Percentiles rank a stretch among this genome's conserved stretches.
phyloP scores from a whole-genome alignment of 768 basidiomycete genomes.

The Termitomyces sp. region DNA sequence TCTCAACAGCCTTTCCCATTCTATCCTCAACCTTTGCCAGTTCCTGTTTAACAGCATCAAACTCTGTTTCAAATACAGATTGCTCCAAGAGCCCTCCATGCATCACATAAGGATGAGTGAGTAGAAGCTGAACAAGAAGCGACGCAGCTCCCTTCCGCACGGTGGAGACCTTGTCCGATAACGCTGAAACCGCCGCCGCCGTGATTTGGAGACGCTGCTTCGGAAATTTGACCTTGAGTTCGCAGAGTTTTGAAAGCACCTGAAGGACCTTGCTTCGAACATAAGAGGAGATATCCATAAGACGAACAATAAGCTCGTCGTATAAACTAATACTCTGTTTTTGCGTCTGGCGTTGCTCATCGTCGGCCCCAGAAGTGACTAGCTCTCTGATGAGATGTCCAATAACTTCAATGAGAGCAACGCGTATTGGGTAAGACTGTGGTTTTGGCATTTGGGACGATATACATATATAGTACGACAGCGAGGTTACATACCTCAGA shows the following conservation, averaged over 20 bases:
- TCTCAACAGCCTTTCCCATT: constrained; percentile 57
- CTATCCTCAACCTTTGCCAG: constrained; percentile 64
- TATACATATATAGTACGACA: not conserved
- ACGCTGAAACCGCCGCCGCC: constrained; percentile 64
- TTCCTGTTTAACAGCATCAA: constrained; percentile 54
- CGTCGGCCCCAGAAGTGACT: constrained; percentile 41
- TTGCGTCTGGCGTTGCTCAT: constrained; percentile 39
- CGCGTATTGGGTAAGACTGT: constrained; percentile 94
- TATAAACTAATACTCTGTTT: constrained; percentile 80
- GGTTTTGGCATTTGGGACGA: not conserved
- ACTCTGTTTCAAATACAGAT: constrained; percentile 69
- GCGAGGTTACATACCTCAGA: constrained; percentile 61
- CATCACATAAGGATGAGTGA: constrained; percentile 85
- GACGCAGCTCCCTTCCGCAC: constrained; percentile 84
- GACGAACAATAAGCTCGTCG: constrained; percentile 81
- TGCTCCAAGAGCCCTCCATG: constrained; percentile 78
- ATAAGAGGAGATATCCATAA: constrained; percentile 83
- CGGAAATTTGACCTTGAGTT: constrained; percentile 77
- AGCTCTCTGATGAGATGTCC: constrained; percentile 82
- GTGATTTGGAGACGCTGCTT: constrained; percentile 78
- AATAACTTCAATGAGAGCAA: constrained; percentile 88
- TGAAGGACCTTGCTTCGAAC: constrained; percentile 85
- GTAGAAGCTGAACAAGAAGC: constrained; percentile 66
- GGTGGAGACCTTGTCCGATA: constrained; percentile 86
- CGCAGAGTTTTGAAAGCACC: constrained; percentile 69